These are phyloP conservation scores for Phylloporus rhodoxanthus DNA, from an alignment of 768 basidiomycete genomes.

Conservation along the genomic window DNA sequence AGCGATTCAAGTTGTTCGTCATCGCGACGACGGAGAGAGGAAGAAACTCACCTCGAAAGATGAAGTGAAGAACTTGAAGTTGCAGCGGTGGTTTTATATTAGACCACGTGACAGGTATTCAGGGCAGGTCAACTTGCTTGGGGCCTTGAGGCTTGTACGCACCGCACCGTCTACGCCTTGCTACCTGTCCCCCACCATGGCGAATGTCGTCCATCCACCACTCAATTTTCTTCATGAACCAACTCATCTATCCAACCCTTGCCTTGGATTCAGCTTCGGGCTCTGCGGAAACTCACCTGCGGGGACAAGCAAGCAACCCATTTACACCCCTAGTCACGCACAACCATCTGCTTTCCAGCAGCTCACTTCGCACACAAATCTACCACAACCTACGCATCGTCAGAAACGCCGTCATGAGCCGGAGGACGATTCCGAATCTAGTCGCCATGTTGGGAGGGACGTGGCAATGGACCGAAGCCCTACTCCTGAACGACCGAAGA, in stretches of 20 bases:
- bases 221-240: slow-evolving; percentile 59
- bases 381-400: slow-evolving; percentile 36
- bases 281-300: slow-evolving; percentile 42
- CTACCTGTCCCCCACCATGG: slow-evolving; percentile 44
- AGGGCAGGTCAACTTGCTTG: slow-evolving; percentile 30
- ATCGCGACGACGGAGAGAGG: slow-evolving; percentile 24
- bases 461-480: slow-evolving; percentile 82
- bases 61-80: slow-evolving; percentile 7
- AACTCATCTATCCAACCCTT: slow-evolving; percentile 54
- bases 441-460: slow-evolving; percentile 38
- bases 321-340: slow-evolving; percentile 35
- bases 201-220: slow-evolving; percentile 63
- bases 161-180: slow-evolving; percentile 14
- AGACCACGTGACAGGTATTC: slow-evolving; percentile 29
- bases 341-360: slow-evolving; percentile 49
- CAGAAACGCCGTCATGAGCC: slow-evolving; percentile 63
- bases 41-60: slow-evolving; percentile 30
- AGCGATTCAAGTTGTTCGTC: slow-evolving; percentile 83
- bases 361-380: slow-evolving; percentile 45
- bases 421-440: slow-evolving; percentile 58
- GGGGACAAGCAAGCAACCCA: slow-evolving; percentile 42
- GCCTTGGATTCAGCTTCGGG: slow-evolving; percentile 72
- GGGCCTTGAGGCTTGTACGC: slow-evolving; percentile 10
- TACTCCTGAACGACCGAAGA: slow-evolving; percentile 73
- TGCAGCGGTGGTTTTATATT: slow-evolving; percentile 13